phyloP scores from a whole-genome alignment of 1,284 basidiomycete species.

The Ganoderma meredithae region DNA sequence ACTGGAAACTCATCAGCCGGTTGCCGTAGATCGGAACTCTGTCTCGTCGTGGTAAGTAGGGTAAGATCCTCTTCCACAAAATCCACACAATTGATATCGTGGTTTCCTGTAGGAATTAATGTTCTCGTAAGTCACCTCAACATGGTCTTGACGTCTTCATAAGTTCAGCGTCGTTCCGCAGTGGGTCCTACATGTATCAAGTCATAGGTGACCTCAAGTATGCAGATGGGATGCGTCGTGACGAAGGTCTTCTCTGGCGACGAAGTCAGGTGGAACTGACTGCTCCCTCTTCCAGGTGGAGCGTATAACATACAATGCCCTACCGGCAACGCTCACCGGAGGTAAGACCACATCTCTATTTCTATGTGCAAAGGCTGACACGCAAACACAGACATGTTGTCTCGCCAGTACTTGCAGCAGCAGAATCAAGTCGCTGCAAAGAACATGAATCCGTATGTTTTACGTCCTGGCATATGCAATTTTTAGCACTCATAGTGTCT shows the following conservation, averaged over 20 bases:
- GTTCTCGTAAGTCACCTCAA: neutral
- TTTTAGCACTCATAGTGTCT: neutral
- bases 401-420: constrained; percentile 64
- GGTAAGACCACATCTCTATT: constrained; percentile 28
- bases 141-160: neutral
- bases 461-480: constrained; percentile 45
- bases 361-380: constrained; percentile 51
- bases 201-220: neutral
- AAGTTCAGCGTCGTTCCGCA: neutral
- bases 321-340: neutral
- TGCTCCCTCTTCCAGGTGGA: neutral
- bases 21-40: neutral
- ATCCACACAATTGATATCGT: neutral
- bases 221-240: constrained; percentile 30
- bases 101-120: neutral
- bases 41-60: neutral
- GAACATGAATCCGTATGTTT: constrained; percentile 59
- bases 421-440: constrained; percentile 63
- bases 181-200: neutral
- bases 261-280: neutral
- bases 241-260: constrained; percentile 53
- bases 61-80: neutral
- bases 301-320: constrained; percentile 1
- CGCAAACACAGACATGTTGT: constrained; percentile 60
- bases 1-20: neutral